phyloP scores from a whole-genome alignment of 208 protist species.

The Trypanosoma mega region DNA sequence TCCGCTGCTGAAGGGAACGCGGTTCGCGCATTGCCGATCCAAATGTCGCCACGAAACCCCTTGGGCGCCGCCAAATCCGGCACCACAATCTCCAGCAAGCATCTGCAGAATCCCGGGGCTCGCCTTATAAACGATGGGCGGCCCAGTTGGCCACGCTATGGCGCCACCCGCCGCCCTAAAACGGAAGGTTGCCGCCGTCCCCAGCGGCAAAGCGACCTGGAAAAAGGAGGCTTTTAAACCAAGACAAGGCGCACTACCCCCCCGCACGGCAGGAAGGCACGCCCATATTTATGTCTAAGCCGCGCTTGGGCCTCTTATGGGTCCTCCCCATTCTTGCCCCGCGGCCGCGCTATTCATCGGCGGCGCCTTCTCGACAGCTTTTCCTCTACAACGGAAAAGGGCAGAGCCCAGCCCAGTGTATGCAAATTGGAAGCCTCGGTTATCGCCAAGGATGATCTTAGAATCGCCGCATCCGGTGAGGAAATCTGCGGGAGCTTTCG shows the following conservation, averaged over 20 bases:
- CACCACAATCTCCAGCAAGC: constrained; percentile 13
- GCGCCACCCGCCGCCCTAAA: background rate
- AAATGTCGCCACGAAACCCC: constrained; percentile 18
- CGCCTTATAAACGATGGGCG: constrained; percentile 25
- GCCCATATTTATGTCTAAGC: background rate
- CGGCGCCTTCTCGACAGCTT: background rate
- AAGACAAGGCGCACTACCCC: background rate
- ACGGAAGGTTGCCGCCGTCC: background rate
- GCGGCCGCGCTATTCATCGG: background rate
- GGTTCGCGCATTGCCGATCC: constrained; percentile 31
- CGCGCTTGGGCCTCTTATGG: background rate
- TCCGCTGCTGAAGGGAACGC: constrained; percentile 5
- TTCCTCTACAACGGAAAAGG: background rate
- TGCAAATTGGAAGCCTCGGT: background rate
- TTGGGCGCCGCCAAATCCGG: background rate
- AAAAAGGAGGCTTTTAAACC: background rate
- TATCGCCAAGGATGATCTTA: background rate
- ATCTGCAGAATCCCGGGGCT: constrained; percentile 29
- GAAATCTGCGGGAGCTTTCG: background rate
- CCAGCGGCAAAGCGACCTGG: background rate
- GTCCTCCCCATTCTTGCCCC: background rate
- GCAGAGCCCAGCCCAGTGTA: background rate
- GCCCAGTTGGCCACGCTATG: constrained; percentile 17
- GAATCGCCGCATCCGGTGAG: background rate
- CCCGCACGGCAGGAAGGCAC: background rate